phyloP scores from a whole-genome alignment of 345 rosid species.

The Aquilaria malaccensis region DNA sequence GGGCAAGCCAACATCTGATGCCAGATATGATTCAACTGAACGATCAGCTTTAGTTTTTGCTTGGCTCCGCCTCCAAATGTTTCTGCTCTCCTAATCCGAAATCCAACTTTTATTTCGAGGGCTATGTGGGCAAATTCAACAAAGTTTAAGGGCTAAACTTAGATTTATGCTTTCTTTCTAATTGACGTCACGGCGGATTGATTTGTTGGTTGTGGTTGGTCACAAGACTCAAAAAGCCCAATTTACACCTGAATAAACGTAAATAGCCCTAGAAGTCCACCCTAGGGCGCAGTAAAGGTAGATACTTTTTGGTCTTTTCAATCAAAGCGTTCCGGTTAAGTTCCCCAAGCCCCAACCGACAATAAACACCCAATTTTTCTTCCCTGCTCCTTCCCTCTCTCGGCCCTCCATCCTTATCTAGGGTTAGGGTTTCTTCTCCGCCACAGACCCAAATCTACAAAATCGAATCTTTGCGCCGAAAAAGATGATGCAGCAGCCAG shows the following conservation, averaged over 20 bases:
- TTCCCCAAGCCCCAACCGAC: constrained; percentile 3
- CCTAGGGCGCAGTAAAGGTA: neutral
- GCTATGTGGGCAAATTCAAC: too few relatives aligned
- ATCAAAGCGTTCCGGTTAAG: neutral
- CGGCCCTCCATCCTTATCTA: constrained; percentile 8
- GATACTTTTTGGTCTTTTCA: constrained; percentile 8
- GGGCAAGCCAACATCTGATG: too few relatives aligned
- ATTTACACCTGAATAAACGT: neutral
- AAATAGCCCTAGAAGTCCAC: neutral
- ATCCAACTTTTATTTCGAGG: too few relatives aligned
- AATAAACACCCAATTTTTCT: too few relatives aligned
- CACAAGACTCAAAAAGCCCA: too few relatives aligned
- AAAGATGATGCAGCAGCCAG: constrained; percentile 64
- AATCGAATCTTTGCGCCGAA: neutral
- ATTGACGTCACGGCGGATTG: neutral
- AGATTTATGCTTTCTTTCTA: neutral
- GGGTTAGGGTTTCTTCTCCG: constrained; percentile 26
- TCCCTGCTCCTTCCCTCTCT: neutral
- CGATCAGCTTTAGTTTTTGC: too few relatives aligned
- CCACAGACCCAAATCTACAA: neutral
- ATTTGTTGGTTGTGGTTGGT: too few relatives aligned
- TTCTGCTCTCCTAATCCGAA: too few relatives aligned
- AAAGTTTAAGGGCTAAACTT: neutral
- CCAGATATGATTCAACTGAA: too few relatives aligned
- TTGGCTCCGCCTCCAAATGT: too few relatives aligned